A percentile compares a stretch with the other conserved stretches of the same genome.
phyloP scores from a whole-genome alignment of 805 yeast genomes.

The Saturnispora besseyi region DNA sequence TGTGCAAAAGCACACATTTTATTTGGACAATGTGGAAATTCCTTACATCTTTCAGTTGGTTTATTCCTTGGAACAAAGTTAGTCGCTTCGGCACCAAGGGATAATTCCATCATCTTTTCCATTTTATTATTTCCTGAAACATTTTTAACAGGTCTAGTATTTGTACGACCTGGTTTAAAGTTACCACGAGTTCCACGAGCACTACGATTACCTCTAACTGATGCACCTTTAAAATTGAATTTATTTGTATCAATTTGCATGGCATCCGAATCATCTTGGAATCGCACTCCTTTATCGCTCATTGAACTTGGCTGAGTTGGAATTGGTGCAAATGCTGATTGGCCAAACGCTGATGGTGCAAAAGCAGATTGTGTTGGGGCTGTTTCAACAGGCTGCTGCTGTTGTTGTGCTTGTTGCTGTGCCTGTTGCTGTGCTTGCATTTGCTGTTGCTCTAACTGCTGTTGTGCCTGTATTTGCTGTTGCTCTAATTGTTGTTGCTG shows the following conservation, averaged over 20 bases:
- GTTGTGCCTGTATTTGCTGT: slow-evolving; percentile 15
- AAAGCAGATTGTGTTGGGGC: background rate
- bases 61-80: slow-evolving; percentile 35
- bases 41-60: slow-evolving; percentile 56
- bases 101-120: slow-evolving; percentile 25
- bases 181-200: slow-evolving; percentile 6
- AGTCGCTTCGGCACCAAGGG: slow-evolving; percentile 22
- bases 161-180: slow-evolving; percentile 5
- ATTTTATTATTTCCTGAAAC: slow-evolving; percentile 7
- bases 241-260: slow-evolving; percentile 7
- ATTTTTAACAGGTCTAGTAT: background rate
- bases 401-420: slow-evolving; percentile 15
- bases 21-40: slow-evolving; percentile 61
- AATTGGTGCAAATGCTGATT: slow-evolving; percentile 6
- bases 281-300: slow-evolving; percentile 22
- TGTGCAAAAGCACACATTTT: slow-evolving; percentile 69
- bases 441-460: slow-evolving; percentile 8
- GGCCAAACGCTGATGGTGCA: slow-evolving; percentile 6
- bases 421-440: slow-evolving; percentile 6
- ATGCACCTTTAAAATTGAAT: slow-evolving; percentile 5
- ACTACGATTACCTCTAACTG: background rate
- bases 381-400: slow-evolving; percentile 16
- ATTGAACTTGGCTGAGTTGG: slow-evolving; percentile 7
- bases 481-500: slow-evolving; percentile 8
- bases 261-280: slow-evolving; percentile 22